These are phyloP conservation scores for Clitopilus passeckerianus DNA, from an alignment of 768 basidiomycete species.

Conservation along the genomic window DNA sequence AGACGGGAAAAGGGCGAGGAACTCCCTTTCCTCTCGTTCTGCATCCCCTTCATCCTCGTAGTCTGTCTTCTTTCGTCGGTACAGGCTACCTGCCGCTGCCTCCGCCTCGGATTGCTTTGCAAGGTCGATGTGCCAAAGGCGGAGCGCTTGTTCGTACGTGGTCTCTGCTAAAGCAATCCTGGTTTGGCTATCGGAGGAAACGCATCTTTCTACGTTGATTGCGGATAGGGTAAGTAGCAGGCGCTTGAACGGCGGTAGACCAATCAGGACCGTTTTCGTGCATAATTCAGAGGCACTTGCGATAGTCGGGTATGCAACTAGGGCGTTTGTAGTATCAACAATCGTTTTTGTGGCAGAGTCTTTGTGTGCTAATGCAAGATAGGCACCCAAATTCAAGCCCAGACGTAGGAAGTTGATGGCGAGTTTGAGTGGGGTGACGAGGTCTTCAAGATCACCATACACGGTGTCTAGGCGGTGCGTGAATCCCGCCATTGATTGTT, in stretches of 20 bases:
- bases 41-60: constrained; percentile 58
- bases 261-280: constrained; percentile 18
- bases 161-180: constrained; percentile 34
- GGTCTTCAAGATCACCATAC: constrained; percentile 70
- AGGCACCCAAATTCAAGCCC: constrained; percentile 55
- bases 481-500: constrained; percentile 78
- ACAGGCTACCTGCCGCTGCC: constrained; percentile 66
- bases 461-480: constrained; percentile 60
- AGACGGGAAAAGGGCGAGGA: constrained; percentile 79
- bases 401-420: constrained; percentile 64
- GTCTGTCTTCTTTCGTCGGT: constrained; percentile 56
- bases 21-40: constrained; percentile 80
- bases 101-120: constrained; percentile 62
- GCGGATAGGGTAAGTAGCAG: constrained; percentile 47
- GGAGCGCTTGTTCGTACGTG: constrained; percentile 63
- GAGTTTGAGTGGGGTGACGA: constrained; percentile 60
- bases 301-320: constrained; percentile 54
- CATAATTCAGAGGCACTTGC: constrained; percentile 33
- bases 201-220: constrained; percentile 35
- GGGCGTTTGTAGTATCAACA: constrained; percentile 20
- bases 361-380: constrained; percentile 9
- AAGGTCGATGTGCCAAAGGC: constrained; percentile 83
- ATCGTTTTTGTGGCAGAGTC: constrained; percentile 15
- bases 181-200: constrained; percentile 29
- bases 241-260: constrained; percentile 29